These are phyloP conservation scores for Aspergillus novoparasiticus DNA, from an alignment of 2,329 filamentous ascomycete species.

Conservation along the genomic window DNA sequence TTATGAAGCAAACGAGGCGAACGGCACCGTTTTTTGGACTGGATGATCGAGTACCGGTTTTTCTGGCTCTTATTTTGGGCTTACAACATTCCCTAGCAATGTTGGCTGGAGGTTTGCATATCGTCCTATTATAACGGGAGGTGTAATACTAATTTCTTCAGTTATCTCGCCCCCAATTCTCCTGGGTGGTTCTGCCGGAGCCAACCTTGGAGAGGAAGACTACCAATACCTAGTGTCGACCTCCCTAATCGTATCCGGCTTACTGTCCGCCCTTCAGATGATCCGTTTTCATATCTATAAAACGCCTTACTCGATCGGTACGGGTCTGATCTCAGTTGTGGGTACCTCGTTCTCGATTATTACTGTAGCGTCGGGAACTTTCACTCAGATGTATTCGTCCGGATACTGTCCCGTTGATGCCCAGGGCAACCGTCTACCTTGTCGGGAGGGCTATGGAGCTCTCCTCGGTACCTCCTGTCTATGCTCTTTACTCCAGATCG, in stretches of 20 bases:
- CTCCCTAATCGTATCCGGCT: constrained; percentile 67
- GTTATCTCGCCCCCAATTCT: constrained; percentile 68
- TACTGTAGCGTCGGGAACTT: constrained; percentile 64
- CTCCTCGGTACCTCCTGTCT: constrained; percentile 59
- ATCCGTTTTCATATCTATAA: constrained; percentile 64
- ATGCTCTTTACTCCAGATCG: constrained; percentile 60
- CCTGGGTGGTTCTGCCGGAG: constrained; percentile 57
- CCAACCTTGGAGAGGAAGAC: constrained; percentile 57
- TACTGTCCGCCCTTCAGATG: constrained; percentile 68
- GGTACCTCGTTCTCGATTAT: constrained; percentile 70
- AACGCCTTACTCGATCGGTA: constrained; percentile 66
- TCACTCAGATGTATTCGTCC: constrained; percentile 64
- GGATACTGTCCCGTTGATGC: constrained; percentile 63
- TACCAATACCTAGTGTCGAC: constrained; percentile 70
- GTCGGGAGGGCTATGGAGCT: constrained; percentile 68
- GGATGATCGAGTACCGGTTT: constrained; percentile 67
- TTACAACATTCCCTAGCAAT: constrained; percentile 72
- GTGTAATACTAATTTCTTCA: constrained; percentile 24
- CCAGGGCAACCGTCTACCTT: constrained; percentile 61
- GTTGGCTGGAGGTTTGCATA: constrained; percentile 53
- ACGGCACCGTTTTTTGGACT: constrained; percentile 72
- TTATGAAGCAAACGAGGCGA: constrained; percentile 65
- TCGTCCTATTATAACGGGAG: neutral
- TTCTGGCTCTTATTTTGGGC: constrained; percentile 67
- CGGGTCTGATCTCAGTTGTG: constrained; percentile 68